Evolutionary conservation across 1,284 basidiomycete species (phyloP).

Genomic region (Puccinia polysora): DNA sequence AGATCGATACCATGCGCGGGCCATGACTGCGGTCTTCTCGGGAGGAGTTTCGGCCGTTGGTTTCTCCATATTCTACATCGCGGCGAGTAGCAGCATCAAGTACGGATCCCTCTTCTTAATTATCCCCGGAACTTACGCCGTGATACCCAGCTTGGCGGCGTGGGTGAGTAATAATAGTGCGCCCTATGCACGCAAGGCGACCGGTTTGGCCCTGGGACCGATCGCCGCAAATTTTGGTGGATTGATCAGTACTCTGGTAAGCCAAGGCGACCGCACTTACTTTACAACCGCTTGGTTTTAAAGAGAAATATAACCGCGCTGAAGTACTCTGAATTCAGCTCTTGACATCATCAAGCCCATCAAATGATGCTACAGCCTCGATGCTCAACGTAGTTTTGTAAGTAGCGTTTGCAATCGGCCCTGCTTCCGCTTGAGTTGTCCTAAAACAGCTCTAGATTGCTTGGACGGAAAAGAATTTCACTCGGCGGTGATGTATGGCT

Average conservation of each 20-base stretch:
- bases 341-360: neutral
- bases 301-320: neutral
- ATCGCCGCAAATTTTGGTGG: constrained; percentile 20
- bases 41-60: constrained; percentile 1
- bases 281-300: neutral
- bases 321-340: neutral
- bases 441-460: neutral
- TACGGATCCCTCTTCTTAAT: constrained; percentile 19
- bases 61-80: neutral
- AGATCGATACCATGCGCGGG: neutral
- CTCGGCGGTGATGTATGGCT: neutral
- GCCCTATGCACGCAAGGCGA: constrained; percentile 16
- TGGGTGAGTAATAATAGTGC: constrained; percentile 34
- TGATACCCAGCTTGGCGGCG: constrained; percentile 10
- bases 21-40: neutral
- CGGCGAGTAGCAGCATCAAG: neutral
- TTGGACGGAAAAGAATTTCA: neutral
- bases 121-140: constrained; percentile 6
- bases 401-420: neutral
- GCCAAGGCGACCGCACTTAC: neutral
- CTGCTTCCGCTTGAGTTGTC: neutral
- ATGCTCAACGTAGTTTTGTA: constrained; percentile 14
- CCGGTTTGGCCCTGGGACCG: constrained; percentile 9
- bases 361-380: neutral
- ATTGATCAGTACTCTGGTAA: constrained; percentile 22